Base-by-base conservation (phyloP, 331 rosid species). In the Malus hybrid region DNA sequence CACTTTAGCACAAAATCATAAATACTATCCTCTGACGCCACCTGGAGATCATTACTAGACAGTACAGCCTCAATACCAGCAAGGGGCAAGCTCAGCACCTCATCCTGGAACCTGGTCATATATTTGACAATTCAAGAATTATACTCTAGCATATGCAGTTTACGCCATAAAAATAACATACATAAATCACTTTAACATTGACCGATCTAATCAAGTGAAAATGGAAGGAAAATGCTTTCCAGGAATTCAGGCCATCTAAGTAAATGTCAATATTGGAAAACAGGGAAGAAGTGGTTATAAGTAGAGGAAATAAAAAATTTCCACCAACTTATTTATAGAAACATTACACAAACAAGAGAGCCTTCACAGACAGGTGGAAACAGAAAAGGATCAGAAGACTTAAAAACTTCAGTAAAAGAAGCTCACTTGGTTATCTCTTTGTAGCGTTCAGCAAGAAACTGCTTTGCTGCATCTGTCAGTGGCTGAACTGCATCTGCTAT, bases 401-500 rank as follows among this genome's bases (percentile, higher is more conserved):
- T 20, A 0, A 73, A 77, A 27, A 32, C 12, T 22, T 61, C 27
- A 59, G 62, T 31, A 34, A 27, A 46, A 63, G 62, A 57, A 63
- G 61, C 88, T 77, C 69, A 88, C 92, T 78, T 86, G 69, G 74
- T 75, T 73, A 78, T 46, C 72, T 86, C 87, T 82, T 76, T 80
- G 85, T 83, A 88, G 69, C 29, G 56, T 16, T 63, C 28, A 31
- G 83, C 88, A 78, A 88, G 87, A 76, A 81, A 86, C 81, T 56
- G 78, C 71, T 82, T 86, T 56, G 90, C 85, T 36, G 85, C 80
- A 56, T 86, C 85, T 27, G 80, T 73, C 78, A 83, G 79, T 54
- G 90, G 85, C 81, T 86, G 85, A 65, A 86, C 81, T 31, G 83
- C 92, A 79, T 86, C 84, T 29, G 85, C 82, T 84, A 78, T 77